Conservation (phyloP, 2,329 filamentous ascomycete genomes). For the Colletotrichum sp. region DNA sequence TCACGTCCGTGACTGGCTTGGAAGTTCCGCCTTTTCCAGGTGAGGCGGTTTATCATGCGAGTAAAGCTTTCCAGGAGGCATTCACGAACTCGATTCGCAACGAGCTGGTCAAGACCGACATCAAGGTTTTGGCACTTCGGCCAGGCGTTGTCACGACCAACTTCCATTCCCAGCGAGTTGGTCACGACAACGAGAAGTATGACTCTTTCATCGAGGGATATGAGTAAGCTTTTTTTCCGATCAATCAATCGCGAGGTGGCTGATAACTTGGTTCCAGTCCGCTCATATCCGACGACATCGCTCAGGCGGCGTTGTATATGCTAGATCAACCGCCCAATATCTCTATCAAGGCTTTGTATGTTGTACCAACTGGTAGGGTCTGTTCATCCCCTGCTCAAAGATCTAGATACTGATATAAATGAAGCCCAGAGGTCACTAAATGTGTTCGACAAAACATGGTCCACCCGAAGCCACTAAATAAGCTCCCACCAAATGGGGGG, state of each 20-base stretch:
- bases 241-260: background rate
- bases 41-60: slow-evolving; percentile 52
- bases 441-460: slow-evolving; percentile 34
- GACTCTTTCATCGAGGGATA: slow-evolving; percentile 49
- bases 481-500: background rate
- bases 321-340: slow-evolving; percentile 38
- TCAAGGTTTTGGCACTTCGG: slow-evolving; percentile 48
- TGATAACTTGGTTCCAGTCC: slow-evolving; percentile 24
- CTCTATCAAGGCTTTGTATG: slow-evolving; percentile 48
- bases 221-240: slow-evolving; percentile 24
- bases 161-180: slow-evolving; percentile 50
- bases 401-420: background rate
- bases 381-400: too few species aligned
- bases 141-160: slow-evolving; percentile 52
- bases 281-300: slow-evolving; percentile 45
- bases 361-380: slow-evolving; percentile 40
- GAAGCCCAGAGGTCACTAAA: slow-evolving; percentile 32
- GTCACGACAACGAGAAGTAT: slow-evolving; percentile 43
- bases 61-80: slow-evolving; percentile 50
- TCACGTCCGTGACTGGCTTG: slow-evolving; percentile 49
- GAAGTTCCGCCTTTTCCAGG: slow-evolving; percentile 52
- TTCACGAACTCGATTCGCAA: slow-evolving; percentile 53
- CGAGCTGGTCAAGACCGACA: slow-evolving; percentile 49
- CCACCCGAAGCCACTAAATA: slow-evolving; percentile 6
- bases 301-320: slow-evolving; percentile 46